Evolutionary conservation across 106 monocot genomes (phyloP), one percentile per base, ranked within the genome.

Genomic region (Triglochin maritima): DNA sequence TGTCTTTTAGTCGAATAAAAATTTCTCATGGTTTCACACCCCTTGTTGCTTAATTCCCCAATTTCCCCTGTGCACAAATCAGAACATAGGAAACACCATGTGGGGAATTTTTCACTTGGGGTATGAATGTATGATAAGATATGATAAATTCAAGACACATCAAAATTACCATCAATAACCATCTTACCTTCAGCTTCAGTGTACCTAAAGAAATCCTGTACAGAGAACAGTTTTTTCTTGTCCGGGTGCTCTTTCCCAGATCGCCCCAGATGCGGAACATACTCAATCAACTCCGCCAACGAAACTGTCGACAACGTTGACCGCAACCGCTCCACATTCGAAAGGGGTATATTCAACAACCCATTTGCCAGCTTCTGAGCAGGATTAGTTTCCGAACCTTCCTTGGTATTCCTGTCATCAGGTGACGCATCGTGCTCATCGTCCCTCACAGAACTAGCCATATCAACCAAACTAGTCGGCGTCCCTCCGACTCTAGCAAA

Each of bases 151-250:
- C 29, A 29, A 29, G 29, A 29, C 29, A 29, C 29, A 29, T 29
- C 29, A 29, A 29, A 29, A 29, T 29, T 29, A 29, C 29, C 29
- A 29, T 29, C 29, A 58, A 56, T 69, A 69, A 5, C n/a, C 45
- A 69, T 29, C n/a, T 44, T 67, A 85, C 85, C 85, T 79, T 85
- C 79, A 11, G 75, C 49, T 45, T 81, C 68, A 3, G 81, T 81
- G 56, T 78, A 79, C 44, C 78, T 70, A 62, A 81, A 78, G 62
- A 81, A 85, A 17, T 85, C 85, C 73, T 78, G 78, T 29, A 85
- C 85, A 11, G 85, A 85, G 65, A 75, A 78, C 46, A 81, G 78
- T 52, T 85, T 81, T 51, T 85, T 76, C 78, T 79, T 73, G 45
- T 72, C 74, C 15, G 85, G 75, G 64, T 83, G 76, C 17, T 79